Conservation (phyloP, 352 stramenopile species). For the Lagenidium sp. region DNA sequence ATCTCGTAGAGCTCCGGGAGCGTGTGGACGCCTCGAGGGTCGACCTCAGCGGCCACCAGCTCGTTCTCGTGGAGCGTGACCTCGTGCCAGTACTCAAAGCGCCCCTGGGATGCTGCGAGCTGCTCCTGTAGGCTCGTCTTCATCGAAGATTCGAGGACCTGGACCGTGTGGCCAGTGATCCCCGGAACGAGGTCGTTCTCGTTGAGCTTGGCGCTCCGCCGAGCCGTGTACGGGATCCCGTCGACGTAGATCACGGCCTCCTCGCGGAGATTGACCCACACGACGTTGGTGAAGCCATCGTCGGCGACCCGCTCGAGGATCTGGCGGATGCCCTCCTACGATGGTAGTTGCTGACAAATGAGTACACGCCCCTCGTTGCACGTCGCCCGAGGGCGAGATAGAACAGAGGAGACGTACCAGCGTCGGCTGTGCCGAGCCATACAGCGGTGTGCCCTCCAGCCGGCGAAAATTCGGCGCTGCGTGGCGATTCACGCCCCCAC, state of each 20-base stretch:
- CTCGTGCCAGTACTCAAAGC: conserved; percentile 82
- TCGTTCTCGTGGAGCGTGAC: conserved; percentile 56
- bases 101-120: conserved; percentile 24
- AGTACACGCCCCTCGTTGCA: no score
- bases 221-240: conserved; percentile 57
- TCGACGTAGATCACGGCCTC: conserved; percentile 82
- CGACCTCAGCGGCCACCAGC: conserved; percentile 24
- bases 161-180: conserved; percentile 75
- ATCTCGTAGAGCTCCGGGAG: conserved; percentile 60
- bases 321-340: conserved; percentile 61
- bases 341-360: no score
- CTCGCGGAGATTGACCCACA: conserved; percentile 81
- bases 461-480: conserved; percentile 72
- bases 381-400: no score
- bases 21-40: conserved; percentile 42
- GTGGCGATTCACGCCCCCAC: not conserved
- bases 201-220: conserved; percentile 66
- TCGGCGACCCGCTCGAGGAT: conserved; percentile 53
- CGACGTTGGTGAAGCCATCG: conserved; percentile 70
- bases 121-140: conserved; percentile 74
- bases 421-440: conserved; percentile 64
- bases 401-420: conserved; percentile 21
- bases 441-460: conserved; percentile 56
- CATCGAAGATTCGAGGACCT: conserved; percentile 72
- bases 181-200: conserved; percentile 78